phyloP scores from a whole-genome alignment of 78 protist genomes.

The Emiliania huxleyi region DNA sequence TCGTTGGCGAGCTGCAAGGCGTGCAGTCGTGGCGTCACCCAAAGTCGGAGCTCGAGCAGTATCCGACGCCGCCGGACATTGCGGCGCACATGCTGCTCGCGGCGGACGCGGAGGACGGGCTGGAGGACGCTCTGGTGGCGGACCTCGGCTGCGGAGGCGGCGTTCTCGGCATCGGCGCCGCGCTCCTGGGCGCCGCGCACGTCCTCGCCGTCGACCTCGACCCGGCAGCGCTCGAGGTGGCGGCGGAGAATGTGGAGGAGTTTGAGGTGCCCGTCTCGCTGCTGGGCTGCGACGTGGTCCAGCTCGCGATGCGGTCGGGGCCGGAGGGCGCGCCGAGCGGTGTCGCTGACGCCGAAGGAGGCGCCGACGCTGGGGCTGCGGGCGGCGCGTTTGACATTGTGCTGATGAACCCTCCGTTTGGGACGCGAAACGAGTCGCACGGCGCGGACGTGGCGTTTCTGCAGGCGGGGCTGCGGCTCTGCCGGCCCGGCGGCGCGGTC shows the following conservation, averaged over 20 bases:
- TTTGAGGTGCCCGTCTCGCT: background rate
- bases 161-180: conserved; percentile 54
- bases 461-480: background rate
- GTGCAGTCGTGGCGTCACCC: background rate
- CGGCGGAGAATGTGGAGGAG: conserved; percentile 35
- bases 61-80: conserved; percentile 64
- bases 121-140: conserved; percentile 44
- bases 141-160: conserved; percentile 74
- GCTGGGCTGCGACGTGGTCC: background rate
- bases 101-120: conserved; percentile 32
- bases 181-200: conserved; percentile 48
- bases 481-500: background rate
- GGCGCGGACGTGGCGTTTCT: conserved; percentile 70
- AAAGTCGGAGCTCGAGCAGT: conserved; percentile 65
- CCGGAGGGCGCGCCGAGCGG: background rate
- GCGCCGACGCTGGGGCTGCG: background rate
- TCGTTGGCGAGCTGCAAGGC: background rate
- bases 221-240: conserved; percentile 49
- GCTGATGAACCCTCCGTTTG: conserved; percentile 81
- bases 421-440: conserved; percentile 44
- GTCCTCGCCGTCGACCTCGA: conserved; percentile 65
- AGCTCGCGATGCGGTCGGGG: background rate
- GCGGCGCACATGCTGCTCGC: conserved; percentile 48
- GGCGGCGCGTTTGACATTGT: background rate
- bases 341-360: background rate